These are phyloP conservation scores for Pyricularia sp. DNA, from an alignment of 2,329 filamentous ascomycete genomes.

Conservation along the genomic window DNA sequence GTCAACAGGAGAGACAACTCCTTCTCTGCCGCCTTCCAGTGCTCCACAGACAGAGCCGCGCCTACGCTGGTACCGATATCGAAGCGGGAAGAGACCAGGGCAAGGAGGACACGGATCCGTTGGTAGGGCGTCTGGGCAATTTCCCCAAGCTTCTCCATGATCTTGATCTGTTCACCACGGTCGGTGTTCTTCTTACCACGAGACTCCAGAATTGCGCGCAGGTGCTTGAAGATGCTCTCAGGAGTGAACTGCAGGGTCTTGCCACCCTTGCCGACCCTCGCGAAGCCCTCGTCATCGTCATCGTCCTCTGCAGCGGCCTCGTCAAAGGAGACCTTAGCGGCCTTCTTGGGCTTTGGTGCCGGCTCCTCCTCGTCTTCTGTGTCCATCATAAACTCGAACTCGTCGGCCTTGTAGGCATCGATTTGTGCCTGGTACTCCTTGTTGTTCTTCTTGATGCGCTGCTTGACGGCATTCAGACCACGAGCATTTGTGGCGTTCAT, in stretches of 20 bases:
- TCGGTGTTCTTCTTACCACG: conserved; percentile 99
- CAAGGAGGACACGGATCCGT: conserved; percentile 80
- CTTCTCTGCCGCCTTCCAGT: conserved; percentile 90
- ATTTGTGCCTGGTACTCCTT: conserved; percentile 85
- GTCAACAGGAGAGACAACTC: conserved; percentile 69
- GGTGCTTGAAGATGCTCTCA: conserved; percentile 95
- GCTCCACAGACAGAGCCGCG: conserved; percentile 81
- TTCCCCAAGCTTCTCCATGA: conserved; percentile 92
- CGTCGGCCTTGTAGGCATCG: conserved; percentile 73
- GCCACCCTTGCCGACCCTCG: conserved; percentile 77
- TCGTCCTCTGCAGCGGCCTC: conserved; percentile 30
- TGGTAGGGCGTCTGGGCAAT: conserved; percentile 88
- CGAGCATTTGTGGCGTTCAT: conserved; percentile 95
- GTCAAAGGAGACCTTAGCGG: conserved; percentile 27
- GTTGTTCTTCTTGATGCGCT: conserved; percentile 98
- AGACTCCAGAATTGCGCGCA: conserved; percentile 84
- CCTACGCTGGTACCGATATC: conserved; percentile 70
- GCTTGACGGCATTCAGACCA: conserved; percentile 91
- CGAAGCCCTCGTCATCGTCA: conserved; percentile 75
- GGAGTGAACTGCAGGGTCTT: conserved; percentile 85
- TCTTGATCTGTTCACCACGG: conserved; percentile 82
- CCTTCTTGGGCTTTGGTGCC: conserved; percentile 31
- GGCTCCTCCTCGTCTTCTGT: conserved; percentile 56
- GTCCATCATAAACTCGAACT: conserved; percentile 78
- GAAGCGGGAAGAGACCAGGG: conserved; percentile 85